Base-by-base conservation (phyloP, 2,329 filamentous ascomycete genomes). In the Pseudogymnoascus sp. region DNA sequence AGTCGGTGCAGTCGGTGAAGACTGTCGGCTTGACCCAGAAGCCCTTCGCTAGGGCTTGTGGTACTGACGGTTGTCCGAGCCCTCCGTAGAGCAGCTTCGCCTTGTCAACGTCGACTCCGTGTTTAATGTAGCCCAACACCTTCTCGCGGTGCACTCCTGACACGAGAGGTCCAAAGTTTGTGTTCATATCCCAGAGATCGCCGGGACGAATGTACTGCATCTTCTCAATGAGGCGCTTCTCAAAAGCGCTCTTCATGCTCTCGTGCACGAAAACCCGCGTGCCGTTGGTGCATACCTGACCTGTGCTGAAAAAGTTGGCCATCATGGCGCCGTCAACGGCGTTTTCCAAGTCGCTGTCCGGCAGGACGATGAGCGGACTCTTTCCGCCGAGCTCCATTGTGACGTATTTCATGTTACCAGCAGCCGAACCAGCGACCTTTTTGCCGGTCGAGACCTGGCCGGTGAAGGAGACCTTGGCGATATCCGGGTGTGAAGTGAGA, bases 341-440 rank as follows among this genome's bases (percentile, higher is more conserved):
- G 69, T 85, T 84, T 51, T 90, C 86, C 17, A 93, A 74, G 60
- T 91, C 84, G 13, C 89, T 89, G 70, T 95, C 91, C 0, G 90
- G 89, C 0, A 96, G 84, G 55, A 96, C 81, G 59, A 96, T 79
- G 42, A 91, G 79, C 0, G 91, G 90, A 64, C 87, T 91, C 77
- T 96, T 96, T 59, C 92, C 92, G 61, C 92, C 92, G 0, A 96
- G 82, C 76, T 96, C 92, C 89, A 95, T 92, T 17, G 92, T 96
- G 58, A 94, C 87, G 71, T 92, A 91, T 76, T 95, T 95, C 88
- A 95, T 92, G 68, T 84, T 84, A 33, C 84, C 84, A 1, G 89
- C 87, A 2, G 91, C 91, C 36, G 86, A 79, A 44, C 83, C 84
- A 8, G 91, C 91, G 8, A 96, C 91, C 73, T 91, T 93, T 75